Percentiles rank a stretch among this genome's conserved stretches.
These are phyloP conservation scores for Apiospora saccharicola DNA, from an alignment of 2,329 filamentous ascomycete species.

Conservation along the genomic window DNA sequence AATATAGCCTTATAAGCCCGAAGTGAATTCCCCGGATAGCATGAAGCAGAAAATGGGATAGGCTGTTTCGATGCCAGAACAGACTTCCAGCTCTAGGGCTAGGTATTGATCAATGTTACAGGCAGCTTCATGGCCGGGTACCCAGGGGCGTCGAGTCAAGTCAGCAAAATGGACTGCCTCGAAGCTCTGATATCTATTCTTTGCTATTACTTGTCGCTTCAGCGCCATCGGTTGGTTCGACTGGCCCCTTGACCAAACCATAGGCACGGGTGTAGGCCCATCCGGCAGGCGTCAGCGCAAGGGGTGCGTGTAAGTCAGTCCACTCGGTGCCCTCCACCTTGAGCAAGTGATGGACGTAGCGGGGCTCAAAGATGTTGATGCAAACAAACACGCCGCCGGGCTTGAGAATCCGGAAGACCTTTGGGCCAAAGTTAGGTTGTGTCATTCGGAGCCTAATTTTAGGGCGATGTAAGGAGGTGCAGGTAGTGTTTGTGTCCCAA, in stretches of 20 bases:
- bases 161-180: neutral
- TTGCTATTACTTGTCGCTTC: neutral
- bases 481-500: neutral
- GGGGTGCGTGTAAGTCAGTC: conserved; percentile 15
- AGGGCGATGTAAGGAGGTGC: neutral
- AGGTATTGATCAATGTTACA: neutral
- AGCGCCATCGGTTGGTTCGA: neutral
- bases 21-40: too few relatives aligned
- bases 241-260: neutral
- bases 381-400: conserved; percentile 7
- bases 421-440: neutral
- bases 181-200: too few relatives aligned
- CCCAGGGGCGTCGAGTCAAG: neutral
- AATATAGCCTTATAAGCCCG: too few relatives aligned
- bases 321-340: conserved; percentile 22
- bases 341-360: conserved; percentile 23
- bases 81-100: too few relatives aligned
- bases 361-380: conserved; percentile 21
- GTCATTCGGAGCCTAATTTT: neutral
- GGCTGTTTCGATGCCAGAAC: too few relatives aligned
- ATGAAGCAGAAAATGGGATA: too few relatives aligned
- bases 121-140: neutral
- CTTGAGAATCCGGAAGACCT: conserved; percentile 22
- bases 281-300: conserved; percentile 16
- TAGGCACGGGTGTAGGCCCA: conserved; percentile 14